Conservation (phyloP, 140 eudicot genomes). For the Stevia rebaudiana region DNA sequence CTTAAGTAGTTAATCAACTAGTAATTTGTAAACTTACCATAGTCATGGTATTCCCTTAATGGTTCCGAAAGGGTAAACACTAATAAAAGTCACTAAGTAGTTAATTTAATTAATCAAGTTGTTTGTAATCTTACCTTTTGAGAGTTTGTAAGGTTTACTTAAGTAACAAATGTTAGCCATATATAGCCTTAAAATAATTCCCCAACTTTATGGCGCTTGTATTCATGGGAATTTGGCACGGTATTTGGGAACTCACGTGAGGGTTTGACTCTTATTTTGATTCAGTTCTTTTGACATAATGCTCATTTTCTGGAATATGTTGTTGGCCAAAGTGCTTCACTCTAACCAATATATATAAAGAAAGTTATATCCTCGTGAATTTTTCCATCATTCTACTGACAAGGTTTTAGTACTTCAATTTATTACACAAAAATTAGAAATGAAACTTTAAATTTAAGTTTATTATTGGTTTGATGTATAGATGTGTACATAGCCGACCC, state of each 20-base stretch:
- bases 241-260: conserved; percentile 50
- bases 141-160: conserved; percentile 31
- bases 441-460: too few species aligned
- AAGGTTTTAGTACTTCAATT: too few species aligned
- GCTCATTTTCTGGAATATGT: conserved; percentile 31
- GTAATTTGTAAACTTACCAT: too few species aligned
- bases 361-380: too few species aligned
- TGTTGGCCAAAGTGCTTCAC: conserved; percentile 30
- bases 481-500: too few species aligned
- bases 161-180: conserved; percentile 23
- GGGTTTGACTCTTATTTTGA: conserved; percentile 43
- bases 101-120: too few species aligned
- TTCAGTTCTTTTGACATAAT: conserved; percentile 24
- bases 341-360: conserved; percentile 23
- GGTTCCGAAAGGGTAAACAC: conserved; percentile 24
- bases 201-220: conserved; percentile 33
- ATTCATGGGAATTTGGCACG: conserved; percentile 39
- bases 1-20: too few species aligned
- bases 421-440: too few species aligned
- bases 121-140: conserved; percentile 8
- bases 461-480: too few species aligned
- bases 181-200: conserved; percentile 19
- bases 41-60: too few species aligned
- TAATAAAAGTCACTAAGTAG: conserved; percentile 12
- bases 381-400: too few species aligned